These are phyloP conservation scores for Canna indica DNA, from an alignment of 176 grass and related monocot species.

Conservation along the genomic window DNA sequence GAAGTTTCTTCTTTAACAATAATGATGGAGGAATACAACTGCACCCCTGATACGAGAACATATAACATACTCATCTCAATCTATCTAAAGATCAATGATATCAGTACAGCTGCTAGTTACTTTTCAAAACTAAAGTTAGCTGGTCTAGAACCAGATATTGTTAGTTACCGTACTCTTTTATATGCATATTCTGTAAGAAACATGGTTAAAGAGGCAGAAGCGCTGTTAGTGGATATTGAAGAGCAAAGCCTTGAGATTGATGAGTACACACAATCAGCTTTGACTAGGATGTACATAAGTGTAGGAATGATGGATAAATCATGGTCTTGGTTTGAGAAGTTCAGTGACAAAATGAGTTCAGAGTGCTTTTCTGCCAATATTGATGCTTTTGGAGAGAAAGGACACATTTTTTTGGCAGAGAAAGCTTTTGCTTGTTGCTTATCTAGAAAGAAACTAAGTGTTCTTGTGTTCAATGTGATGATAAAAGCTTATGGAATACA, in stretches of 20 bases:
- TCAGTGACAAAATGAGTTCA: constrained; percentile 39
- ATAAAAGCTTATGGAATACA: constrained; percentile 78
- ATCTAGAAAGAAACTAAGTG: constrained; percentile 48
- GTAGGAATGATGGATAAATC: constrained; percentile 51
- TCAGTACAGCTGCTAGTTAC: constrained; percentile 53
- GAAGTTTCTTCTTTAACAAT: constrained; percentile 48
- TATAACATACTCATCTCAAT: constrained; percentile 70
- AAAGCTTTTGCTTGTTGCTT: constrained; percentile 64
- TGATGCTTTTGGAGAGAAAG: constrained; percentile 69
- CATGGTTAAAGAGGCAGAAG: constrained; percentile 59
- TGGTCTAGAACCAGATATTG: constrained; percentile 46
- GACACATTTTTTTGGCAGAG: constrained; percentile 49
- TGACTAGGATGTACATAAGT: constrained; percentile 84
- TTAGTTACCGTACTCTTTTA: constrained; percentile 73
- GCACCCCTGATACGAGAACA: constrained; percentile 53
- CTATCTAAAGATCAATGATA: constrained; percentile 53
- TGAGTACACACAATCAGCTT: constrained; percentile 85
- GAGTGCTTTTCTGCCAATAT: constrained; percentile 75
- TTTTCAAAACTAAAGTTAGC: constrained; percentile 49
- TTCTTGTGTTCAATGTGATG: constrained; percentile 85
- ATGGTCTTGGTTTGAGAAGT: constrained; percentile 78
- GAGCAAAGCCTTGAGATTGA: constrained; percentile 44
- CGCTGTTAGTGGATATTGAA: constrained; percentile 65
- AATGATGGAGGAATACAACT: constrained; percentile 49
- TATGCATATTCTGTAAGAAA: constrained; percentile 64